Conservation (phyloP, 176 grass and related monocot species). For the Oryza rufipogon region DNA sequence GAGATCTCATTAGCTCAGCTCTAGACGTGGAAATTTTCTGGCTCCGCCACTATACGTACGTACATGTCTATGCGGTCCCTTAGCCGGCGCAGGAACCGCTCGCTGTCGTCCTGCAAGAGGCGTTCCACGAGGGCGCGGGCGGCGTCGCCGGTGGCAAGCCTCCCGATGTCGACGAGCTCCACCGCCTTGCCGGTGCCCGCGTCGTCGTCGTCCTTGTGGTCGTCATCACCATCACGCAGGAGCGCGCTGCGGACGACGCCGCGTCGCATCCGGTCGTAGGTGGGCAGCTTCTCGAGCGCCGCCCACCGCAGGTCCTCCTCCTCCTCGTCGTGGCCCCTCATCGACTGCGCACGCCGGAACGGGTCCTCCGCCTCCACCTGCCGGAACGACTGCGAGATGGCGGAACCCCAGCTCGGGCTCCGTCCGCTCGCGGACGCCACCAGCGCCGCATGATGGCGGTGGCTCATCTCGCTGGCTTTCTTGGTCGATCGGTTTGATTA, state of each 20-base stretch:
- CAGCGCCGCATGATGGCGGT: too few relatives aligned
- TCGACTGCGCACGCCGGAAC: slow-evolving; percentile 39
- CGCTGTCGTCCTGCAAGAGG: slow-evolving; percentile 77
- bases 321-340: slow-evolving; percentile 53
- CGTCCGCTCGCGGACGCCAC: slow-evolving; percentile 27
- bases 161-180: slow-evolving; percentile 51
- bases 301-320: slow-evolving; percentile 82
- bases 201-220: background rate
- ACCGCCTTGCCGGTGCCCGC: slow-evolving; percentile 6
- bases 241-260: slow-evolving; percentile 53
- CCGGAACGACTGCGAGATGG: slow-evolving; percentile 49
- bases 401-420: slow-evolving; percentile 27
- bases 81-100: slow-evolving; percentile 57
- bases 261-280: slow-evolving; percentile 67
- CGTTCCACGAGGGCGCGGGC: slow-evolving; percentile 36
- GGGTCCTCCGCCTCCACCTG: slow-evolving; percentile 45
- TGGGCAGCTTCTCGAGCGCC: slow-evolving; percentile 91
- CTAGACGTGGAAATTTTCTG: too few relatives aligned
- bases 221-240: background rate
- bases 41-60: too few relatives aligned
- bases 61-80: slow-evolving; percentile 67
- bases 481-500: too few relatives aligned
- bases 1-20: too few relatives aligned
- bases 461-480: too few relatives aligned
- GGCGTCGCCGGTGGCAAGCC: slow-evolving; percentile 20